Percentiles rank a stretch among this genome's conserved stretches.
Conservation (phyloP, 2,329 filamentous ascomycete genomes). For the Aureobasidium vineae region DNA sequence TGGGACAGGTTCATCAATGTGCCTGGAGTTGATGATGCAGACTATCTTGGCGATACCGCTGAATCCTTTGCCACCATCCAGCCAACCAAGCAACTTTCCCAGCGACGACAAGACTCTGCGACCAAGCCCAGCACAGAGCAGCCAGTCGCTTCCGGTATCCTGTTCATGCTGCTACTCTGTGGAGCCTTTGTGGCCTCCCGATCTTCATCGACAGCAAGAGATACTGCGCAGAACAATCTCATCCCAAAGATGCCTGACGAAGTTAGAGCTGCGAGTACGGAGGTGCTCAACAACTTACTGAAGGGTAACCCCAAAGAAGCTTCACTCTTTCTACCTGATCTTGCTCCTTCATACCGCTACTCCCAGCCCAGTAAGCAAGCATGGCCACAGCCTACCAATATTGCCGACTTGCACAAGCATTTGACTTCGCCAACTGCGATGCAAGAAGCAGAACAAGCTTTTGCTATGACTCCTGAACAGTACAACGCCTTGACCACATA, state of each 20-base stretch:
- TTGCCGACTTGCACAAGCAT: slow-evolving; percentile 46
- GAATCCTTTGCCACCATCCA: slow-evolving; percentile 35
- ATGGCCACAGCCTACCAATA: slow-evolving; percentile 30
- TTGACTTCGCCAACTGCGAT: slow-evolving; percentile 67
- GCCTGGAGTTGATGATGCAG: slow-evolving; percentile 46
- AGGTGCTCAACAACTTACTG: slow-evolving; percentile 75
- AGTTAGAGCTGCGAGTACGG: slow-evolving; percentile 72
- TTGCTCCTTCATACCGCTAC: slow-evolving; percentile 1
- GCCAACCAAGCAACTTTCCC: not conserved
- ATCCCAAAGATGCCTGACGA: slow-evolving; percentile 79
- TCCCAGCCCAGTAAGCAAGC: not conserved
- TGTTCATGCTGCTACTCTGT: slow-evolving; percentile 95
- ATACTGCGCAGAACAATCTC: slow-evolving; percentile 60
- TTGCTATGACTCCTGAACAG: slow-evolving; percentile 79
- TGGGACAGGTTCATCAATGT: slow-evolving; percentile 84
- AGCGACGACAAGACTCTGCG: not conserved
- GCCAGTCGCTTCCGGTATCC: slow-evolving; percentile 73
- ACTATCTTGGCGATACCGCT: slow-evolving; percentile 29
- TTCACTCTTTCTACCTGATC: not conserved
- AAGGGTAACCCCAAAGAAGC: slow-evolving; percentile 54
- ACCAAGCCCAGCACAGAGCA: slow-evolving; percentile 41
- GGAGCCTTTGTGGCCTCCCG: slow-evolving; percentile 95
- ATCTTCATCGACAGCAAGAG: slow-evolving; percentile 50
- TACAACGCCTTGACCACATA: slow-evolving; percentile 72
- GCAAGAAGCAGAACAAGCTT: slow-evolving; percentile 84